phyloP scores from a whole-genome alignment of 2,329 filamentous ascomycete genomes.

The Alternaria atra region DNA sequence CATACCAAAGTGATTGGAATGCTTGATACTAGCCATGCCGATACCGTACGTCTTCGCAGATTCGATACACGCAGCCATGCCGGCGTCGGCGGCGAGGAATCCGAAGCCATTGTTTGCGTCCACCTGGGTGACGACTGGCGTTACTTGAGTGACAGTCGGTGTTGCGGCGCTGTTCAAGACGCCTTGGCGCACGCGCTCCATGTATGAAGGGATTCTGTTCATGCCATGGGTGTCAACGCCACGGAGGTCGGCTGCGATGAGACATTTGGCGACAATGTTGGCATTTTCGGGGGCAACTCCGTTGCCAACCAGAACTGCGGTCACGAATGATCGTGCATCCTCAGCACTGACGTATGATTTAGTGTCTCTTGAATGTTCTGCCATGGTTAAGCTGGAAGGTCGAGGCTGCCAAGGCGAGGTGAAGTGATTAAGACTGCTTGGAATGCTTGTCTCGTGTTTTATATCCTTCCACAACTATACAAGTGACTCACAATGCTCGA shows the following conservation, averaged over 20 bases:
- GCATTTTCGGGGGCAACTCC: slow-evolving; percentile 68
- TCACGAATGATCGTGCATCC: slow-evolving; percentile 54
- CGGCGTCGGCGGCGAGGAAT: slow-evolving; percentile 72
- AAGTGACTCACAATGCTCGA: background rate
- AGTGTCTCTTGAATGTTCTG: background rate
- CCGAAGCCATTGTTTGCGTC: slow-evolving; percentile 77
- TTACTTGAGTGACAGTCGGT: slow-evolving; percentile 70
- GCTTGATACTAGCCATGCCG: slow-evolving; percentile 77
- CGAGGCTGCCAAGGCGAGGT: background rate
- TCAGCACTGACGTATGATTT: slow-evolving; percentile 21
- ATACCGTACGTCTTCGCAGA: slow-evolving; percentile 74
- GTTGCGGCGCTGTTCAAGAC: slow-evolving; percentile 70
- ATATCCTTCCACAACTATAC: background rate
- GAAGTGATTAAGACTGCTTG: background rate
- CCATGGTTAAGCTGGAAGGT: background rate
- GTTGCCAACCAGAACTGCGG: slow-evolving; percentile 66
- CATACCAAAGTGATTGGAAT: slow-evolving; percentile 88
- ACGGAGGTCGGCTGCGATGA: slow-evolving; percentile 77
- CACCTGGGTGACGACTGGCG: slow-evolving; percentile 71
- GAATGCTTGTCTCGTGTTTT: background rate
- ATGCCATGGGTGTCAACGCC: slow-evolving; percentile 85
- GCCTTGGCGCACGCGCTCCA: slow-evolving; percentile 74
- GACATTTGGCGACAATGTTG: slow-evolving; percentile 68
- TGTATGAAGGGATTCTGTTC: slow-evolving; percentile 80
- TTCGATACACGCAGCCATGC: slow-evolving; percentile 72